Evolutionary conservation across 305 asterid genomes (phyloP).

Genomic region (Solanum aculeatissimum): DNA sequence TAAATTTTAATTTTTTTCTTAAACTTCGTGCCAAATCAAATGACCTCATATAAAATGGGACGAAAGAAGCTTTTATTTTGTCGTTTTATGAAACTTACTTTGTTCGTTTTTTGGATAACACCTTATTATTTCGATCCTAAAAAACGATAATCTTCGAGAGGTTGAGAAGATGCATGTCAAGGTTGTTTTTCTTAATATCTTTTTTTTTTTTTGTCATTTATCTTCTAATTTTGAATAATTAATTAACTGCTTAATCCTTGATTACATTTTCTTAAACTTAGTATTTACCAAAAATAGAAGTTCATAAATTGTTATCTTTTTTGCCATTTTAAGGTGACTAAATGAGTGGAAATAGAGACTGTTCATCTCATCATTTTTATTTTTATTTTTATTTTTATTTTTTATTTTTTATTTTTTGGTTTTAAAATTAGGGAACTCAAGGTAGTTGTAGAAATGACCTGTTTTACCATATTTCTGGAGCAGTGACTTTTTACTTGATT

Average conservation of each 20-base stretch:
- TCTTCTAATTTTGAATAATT: too few relatives aligned
- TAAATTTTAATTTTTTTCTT: too few relatives aligned
- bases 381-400: neutral
- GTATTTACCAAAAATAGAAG: neutral
- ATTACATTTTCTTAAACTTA: neutral
- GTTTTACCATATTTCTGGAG: neutral
- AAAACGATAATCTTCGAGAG: accelerated
- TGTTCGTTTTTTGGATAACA: neutral
- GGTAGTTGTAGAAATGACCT: neutral
- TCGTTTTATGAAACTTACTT: too few relatives aligned
- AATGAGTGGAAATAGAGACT: neutral
- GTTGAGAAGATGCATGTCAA: neutral
- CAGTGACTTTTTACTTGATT: neutral
- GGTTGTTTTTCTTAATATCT: neutral
- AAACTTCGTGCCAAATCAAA: too few relatives aligned
- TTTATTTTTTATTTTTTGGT: neutral
- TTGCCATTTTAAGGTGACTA: neutral
- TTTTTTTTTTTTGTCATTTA: neutral
- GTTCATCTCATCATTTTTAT: neutral
- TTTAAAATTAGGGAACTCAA: neutral
- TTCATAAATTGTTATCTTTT: neutral
- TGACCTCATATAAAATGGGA: too few relatives aligned
- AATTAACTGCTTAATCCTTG: neutral
- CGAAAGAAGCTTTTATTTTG: too few relatives aligned
- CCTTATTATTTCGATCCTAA: neutral